phyloP scores from a whole-genome alignment of 148 eudicot genomes.

The Diospyros kaki region DNA sequence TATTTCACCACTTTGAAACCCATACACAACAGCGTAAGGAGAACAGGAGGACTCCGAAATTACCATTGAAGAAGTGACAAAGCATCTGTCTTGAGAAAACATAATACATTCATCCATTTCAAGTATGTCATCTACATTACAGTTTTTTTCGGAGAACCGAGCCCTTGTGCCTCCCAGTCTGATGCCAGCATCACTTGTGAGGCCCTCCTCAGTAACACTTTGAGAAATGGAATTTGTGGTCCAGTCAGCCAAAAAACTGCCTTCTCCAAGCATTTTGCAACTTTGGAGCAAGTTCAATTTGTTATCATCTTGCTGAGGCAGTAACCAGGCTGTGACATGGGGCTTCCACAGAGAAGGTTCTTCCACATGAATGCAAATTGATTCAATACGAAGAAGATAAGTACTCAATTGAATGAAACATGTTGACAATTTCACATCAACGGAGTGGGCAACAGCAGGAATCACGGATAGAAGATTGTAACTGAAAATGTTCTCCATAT shows the following conservation, averaged over 20 bases:
- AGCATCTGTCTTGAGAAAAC: constrained; percentile 26
- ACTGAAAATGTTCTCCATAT: constrained; percentile 41
- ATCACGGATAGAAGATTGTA: constrained; percentile 38
- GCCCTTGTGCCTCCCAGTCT: constrained; percentile 9
- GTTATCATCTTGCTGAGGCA: constrained; percentile 32
- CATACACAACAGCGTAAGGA: constrained; percentile 87
- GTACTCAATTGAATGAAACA: constrained; percentile 44
- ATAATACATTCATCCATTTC: constrained; percentile 27
- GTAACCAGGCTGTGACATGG: constrained; percentile 63
- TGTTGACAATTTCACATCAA: constrained; percentile 35
- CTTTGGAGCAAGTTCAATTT: constrained; percentile 20
- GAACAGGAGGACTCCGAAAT: constrained; percentile 54
- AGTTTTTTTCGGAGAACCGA: constrained; percentile 9
- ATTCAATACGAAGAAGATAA: constrained; percentile 65
- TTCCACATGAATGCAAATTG: constrained; percentile 48
- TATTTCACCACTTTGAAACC: constrained; percentile 77
- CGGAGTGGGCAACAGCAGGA: constrained; percentile 51
- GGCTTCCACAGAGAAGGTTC: constrained; percentile 81
- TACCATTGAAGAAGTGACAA: constrained; percentile 84
- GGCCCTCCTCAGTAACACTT: constrained; percentile 16
- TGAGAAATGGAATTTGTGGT: constrained; percentile 20
- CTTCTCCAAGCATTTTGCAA: constrained; percentile 55
- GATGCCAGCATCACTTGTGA: constrained; percentile 10
- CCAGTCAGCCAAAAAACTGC: constrained; percentile 51
- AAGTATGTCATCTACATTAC: constrained; percentile 13